These are phyloP conservation scores for Pisolithus sp. DNA, from an alignment of 768 basidiomycete genomes.

Conservation along the genomic window DNA sequence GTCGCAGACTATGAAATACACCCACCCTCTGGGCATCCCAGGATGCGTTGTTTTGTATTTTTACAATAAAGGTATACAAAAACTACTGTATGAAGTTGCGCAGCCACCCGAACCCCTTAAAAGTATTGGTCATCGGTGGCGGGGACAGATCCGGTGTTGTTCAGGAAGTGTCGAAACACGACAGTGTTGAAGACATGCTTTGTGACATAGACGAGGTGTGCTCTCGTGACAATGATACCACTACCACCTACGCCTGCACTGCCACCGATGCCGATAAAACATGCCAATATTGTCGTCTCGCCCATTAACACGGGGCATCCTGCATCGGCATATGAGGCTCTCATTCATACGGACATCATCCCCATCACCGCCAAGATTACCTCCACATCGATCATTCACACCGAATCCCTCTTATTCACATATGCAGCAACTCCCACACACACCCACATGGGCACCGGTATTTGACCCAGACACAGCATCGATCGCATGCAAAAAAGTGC, in stretches of 20 bases:
- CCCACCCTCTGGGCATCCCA: too few species aligned
- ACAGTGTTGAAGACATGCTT: constrained; percentile 81
- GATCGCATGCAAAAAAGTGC: constrained; percentile 45
- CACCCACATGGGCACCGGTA: constrained; percentile 27
- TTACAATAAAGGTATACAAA: too few species aligned
- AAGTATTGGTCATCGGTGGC: constrained; percentile 95
- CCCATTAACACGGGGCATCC: constrained; percentile 14
- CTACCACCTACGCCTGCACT: constrained; percentile 25
- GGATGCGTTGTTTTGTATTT: too few species aligned
- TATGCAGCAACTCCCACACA: constrained; percentile 2
- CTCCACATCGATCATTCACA: neutral
- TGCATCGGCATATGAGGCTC: constrained; percentile 9
- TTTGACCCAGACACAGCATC: constrained; percentile 62
- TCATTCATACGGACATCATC: constrained; percentile 1
- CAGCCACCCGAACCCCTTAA: constrained; percentile 92
- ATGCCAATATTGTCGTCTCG: constrained; percentile 16
- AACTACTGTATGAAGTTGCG: too few species aligned
- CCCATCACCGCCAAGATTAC: neutral
- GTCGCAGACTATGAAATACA: too few species aligned
- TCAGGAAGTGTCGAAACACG: constrained; percentile 93
- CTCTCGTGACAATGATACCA: neutral
- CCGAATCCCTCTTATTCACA: constrained; percentile 8
- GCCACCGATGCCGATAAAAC: constrained; percentile 25
- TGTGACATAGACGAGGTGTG: constrained; percentile 95
- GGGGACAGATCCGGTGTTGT: constrained; percentile 94